Evolutionary conservation across 129 eudicot species (phyloP), one percentile per base, ranked within the genome.

Genomic region (Arctium lappa): DNA sequence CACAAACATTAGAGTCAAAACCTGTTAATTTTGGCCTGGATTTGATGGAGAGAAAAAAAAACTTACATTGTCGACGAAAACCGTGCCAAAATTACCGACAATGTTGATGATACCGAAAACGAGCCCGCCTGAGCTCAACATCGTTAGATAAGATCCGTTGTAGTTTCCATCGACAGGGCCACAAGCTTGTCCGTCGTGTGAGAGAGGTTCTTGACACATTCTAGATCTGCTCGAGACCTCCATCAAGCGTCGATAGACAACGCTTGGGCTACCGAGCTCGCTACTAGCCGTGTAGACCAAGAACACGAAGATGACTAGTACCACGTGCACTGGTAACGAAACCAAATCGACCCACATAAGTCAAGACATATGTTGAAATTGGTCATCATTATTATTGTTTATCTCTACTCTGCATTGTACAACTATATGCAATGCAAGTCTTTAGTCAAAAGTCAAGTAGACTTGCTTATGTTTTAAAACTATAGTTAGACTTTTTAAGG

Each of bases 81-180:
- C 99, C 36, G 99, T 96, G 3, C 99, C 99, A 22, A 96, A 96
- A 74, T 96, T 96, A 65, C 98, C 99, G 33, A 93, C 97, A 44
- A 96, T 93, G 91, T 96, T 96, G 91, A 96, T 96, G 37, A 96
- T 90, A 71, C 99, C 99, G 31, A 96, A 96, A 81, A 96, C 91
- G 0, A 96, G 83, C 32, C 99, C 99, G 5, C 98, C 98, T 2
- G 99, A 96, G 79, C 99, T 96, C 85, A 93, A 80, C 99, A 96
- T 96, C 0, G 98, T 96, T 10, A 93, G 53, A 76, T 91, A 91
- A 42, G 98, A 90, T 15, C 99, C 99, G 71, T 90, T 88, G 91
- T 89, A 86, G 85, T 96, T 96, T 56, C 99, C 99, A 44, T 78
- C 62, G 18, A 89, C 97, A 1, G 98, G 94, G 36, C 99, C 99